These are phyloP conservation scores for Fusarium hainanense DNA, from an alignment of 2,329 filamentous ascomycete species.

Conservation along the genomic window DNA sequence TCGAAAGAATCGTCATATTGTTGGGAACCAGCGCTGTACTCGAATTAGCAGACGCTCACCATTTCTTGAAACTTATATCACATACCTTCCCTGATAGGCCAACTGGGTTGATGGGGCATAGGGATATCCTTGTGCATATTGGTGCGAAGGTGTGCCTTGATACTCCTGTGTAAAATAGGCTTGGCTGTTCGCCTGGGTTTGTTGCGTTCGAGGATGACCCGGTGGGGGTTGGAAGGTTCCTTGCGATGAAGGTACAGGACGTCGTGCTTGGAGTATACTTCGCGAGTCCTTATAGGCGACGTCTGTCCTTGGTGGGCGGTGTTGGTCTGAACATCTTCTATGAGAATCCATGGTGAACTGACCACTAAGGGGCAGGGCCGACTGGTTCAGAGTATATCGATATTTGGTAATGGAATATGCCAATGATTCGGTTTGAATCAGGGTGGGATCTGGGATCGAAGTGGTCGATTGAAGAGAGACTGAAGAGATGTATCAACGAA, in stretches of 20 bases:
- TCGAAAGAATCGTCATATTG: background rate
- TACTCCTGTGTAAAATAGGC: background rate
- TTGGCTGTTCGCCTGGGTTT: background rate
- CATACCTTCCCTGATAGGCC: conserved; percentile 33
- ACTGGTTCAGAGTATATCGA: background rate
- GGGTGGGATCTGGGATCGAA: background rate
- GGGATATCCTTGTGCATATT: background rate
- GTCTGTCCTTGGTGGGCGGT: background rate
- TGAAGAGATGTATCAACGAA: background rate
- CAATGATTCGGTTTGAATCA: background rate
- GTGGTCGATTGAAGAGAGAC: background rate
- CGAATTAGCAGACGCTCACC: background rate
- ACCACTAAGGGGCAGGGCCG: background rate
- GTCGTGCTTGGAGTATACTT: background rate
- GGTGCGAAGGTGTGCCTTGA: background rate
- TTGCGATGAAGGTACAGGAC: background rate
- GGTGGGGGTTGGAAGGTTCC: background rate
- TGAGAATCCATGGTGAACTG: conserved; percentile 3
- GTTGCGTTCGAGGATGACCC: background rate
- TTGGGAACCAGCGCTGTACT: background rate
- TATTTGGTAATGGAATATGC: too few relatives aligned
- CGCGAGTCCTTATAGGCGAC: background rate
- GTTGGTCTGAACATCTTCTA: background rate
- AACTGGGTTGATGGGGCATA: conserved; percentile 4
- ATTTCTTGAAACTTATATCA: background rate